Evolutionary conservation across 257 asterid species (phyloP).

Genomic region (Penstemon barbatus): DNA sequence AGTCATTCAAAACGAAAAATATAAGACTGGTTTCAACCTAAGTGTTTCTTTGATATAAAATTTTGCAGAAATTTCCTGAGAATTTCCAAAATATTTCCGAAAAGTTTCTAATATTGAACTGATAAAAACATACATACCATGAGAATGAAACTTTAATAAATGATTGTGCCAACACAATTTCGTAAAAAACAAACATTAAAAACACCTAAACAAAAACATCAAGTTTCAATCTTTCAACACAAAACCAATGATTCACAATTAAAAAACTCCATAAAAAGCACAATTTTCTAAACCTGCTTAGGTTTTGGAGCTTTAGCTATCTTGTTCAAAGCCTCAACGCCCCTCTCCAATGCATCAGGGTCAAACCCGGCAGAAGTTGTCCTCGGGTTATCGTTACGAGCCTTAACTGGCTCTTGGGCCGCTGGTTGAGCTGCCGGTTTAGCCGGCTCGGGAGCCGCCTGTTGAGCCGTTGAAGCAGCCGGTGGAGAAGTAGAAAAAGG

Average conservation of each 20-base stretch:
- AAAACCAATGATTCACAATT: neutral
- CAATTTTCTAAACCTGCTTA: conserved; percentile 49
- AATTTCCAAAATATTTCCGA: no score
- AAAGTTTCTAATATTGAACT: neutral
- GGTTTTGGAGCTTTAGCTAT: conserved; percentile 50
- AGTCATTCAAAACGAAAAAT: no score
- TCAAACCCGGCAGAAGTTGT: conserved; percentile 89
- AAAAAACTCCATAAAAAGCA: neutral
- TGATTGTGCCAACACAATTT: neutral
- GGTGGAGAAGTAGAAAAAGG: conserved; percentile 51
- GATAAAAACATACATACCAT: neutral
- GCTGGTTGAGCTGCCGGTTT: conserved; percentile 27
- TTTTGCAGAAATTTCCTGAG: no score
- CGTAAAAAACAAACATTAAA: neutral
- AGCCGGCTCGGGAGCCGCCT: conserved; percentile 34
- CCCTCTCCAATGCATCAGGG: conserved; percentile 83
- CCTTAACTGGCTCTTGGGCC: conserved; percentile 41
- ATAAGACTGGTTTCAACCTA: no score
- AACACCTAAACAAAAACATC: neutral
- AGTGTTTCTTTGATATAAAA: no score
- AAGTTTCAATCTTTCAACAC: conserved; percentile 8
- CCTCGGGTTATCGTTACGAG: conserved; percentile 77
- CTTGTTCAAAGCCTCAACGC: conserved; percentile 54
- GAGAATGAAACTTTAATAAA: neutral
- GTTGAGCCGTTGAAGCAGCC: conserved; percentile 33